A percentile compares a stretch with the other conserved stretches of the same genome.
These are phyloP conservation scores for Hypomontagnella submonticulosa DNA, from an alignment of 495 filamentous ascomycete species.

Conservation along the genomic window DNA sequence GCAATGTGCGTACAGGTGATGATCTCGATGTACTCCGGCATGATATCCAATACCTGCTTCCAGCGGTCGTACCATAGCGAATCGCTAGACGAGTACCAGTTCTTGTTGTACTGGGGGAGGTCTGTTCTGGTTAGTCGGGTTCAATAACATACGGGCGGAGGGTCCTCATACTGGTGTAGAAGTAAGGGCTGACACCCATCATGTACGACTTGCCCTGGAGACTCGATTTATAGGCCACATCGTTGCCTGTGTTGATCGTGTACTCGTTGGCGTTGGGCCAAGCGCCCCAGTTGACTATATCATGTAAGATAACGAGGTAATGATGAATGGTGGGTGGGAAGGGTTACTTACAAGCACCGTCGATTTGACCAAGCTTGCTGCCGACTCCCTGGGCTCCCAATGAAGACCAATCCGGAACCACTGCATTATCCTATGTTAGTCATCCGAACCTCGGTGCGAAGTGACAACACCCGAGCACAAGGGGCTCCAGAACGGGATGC, in stretches of 20 bases:
- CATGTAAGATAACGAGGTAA: slow-evolving; percentile 12
- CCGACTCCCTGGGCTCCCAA: slow-evolving; percentile 63
- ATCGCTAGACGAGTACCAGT: slow-evolving; percentile 79
- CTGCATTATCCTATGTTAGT: slow-evolving; percentile 22
- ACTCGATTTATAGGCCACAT: slow-evolving; percentile 63
- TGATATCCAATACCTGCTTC: slow-evolving; percentile 71
- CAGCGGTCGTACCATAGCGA: slow-evolving; percentile 80
- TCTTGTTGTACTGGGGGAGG: slow-evolving; percentile 74
- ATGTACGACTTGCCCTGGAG: slow-evolving; percentile 72
- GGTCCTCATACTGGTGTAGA: slow-evolving; percentile 64
- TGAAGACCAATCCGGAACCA: slow-evolving; percentile 73
- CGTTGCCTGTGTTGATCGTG: slow-evolving; percentile 63
- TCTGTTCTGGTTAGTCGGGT: slow-evolving; percentile 49
- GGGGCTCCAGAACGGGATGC: not conserved
- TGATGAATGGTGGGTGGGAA: not conserved
- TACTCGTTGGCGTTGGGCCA: slow-evolving; percentile 71
- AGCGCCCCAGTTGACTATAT: slow-evolving; percentile 72
- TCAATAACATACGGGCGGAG: not conserved
- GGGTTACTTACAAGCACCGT: slow-evolving; percentile 65
- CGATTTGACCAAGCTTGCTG: slow-evolving; percentile 59
- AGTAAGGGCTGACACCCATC: slow-evolving; percentile 84
- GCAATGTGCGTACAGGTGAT: slow-evolving; percentile 49
- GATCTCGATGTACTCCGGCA: slow-evolving; percentile 73
- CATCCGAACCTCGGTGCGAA: not conserved
- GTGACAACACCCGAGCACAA: not conserved